phyloP scores from a whole-genome alignment of 805 yeast genomes.

The Yarrowia sp. region DNA sequence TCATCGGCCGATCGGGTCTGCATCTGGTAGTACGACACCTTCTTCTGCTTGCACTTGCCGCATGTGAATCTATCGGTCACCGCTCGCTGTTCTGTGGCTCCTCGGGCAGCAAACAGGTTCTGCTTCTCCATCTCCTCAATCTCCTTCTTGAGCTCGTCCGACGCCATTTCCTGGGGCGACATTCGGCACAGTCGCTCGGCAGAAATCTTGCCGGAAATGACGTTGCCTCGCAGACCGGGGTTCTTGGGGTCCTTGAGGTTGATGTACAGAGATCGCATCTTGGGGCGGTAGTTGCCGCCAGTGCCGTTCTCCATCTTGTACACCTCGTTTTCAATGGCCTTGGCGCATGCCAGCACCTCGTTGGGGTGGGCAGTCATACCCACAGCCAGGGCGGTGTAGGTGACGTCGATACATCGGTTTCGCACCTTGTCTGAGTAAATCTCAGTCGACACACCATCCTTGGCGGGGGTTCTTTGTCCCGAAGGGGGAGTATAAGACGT shows the following conservation, averaged over 20 bases:
- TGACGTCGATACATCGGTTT: slow-evolving; percentile 80
- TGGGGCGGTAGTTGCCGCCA: slow-evolving; percentile 58
- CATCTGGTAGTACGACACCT: slow-evolving; percentile 95
- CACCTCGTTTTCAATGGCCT: slow-evolving; percentile 75
- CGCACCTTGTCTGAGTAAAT: slow-evolving; percentile 79
- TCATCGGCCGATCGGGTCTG: slow-evolving; percentile 99
- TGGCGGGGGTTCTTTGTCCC: slow-evolving; percentile 73
- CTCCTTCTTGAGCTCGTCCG: slow-evolving; percentile 85
- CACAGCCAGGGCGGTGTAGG: slow-evolving; percentile 87
- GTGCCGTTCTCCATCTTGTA: slow-evolving; percentile 63
- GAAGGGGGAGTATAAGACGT: slow-evolving; percentile 55
- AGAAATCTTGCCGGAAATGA: slow-evolving; percentile 69
- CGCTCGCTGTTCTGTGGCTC: slow-evolving; percentile 94
- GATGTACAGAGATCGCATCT: slow-evolving; percentile 83
- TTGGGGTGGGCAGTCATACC: slow-evolving; percentile 70
- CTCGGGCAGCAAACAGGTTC: slow-evolving; percentile 95
- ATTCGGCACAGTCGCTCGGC: slow-evolving; percentile 74
- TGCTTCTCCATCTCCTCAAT: slow-evolving; percentile 84
- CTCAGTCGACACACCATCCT: slow-evolving; percentile 77
- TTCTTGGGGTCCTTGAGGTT: slow-evolving; percentile 89
- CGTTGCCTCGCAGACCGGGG: slow-evolving; percentile 76
- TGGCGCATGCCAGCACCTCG: slow-evolving; percentile 66
- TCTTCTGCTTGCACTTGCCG: slow-evolving; percentile 97
- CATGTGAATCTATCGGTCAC: slow-evolving; percentile 96
- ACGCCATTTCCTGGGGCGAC: slow-evolving; percentile 96